phyloP scores from a whole-genome alignment of 2,329 filamentous ascomycete species.

The Cylindrodendrum hubeiense region DNA sequence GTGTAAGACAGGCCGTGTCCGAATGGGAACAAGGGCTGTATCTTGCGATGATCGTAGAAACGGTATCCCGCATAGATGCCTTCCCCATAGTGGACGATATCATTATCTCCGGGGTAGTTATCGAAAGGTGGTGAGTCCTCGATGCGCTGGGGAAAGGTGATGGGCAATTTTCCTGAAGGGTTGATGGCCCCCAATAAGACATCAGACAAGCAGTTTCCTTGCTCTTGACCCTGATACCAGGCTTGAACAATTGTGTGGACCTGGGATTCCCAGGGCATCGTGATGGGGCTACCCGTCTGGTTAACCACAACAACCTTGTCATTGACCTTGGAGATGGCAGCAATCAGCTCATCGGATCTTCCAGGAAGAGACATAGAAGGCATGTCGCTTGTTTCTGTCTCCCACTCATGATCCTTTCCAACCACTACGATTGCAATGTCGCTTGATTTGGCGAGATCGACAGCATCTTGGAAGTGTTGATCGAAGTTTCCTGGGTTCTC shows the following conservation, averaged over 20 bases:
- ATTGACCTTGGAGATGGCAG: slow-evolving; percentile 5
- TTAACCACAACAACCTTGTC: slow-evolving; percentile 31
- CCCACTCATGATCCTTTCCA: slow-evolving; percentile 32
- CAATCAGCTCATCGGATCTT: slow-evolving; percentile 23
- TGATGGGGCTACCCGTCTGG: slow-evolving; percentile 46
- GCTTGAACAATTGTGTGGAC: slow-evolving; percentile 50
- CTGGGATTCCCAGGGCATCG: slow-evolving; percentile 43
- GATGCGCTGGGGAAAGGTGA: slow-evolving; percentile 72
- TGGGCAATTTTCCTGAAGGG: slow-evolving; percentile 68
- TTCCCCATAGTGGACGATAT: slow-evolving; percentile 75
- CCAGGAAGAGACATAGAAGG: slow-evolving; percentile 28
- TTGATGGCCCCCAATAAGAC: slow-evolving; percentile 31
- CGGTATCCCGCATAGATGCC: slow-evolving; percentile 80
- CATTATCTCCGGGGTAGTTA: slow-evolving; percentile 74
- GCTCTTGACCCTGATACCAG: slow-evolving; percentile 40
- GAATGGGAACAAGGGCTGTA: slow-evolving; percentile 57
- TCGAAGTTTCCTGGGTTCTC: slow-evolving; percentile 29
- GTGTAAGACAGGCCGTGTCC: slow-evolving; percentile 32
- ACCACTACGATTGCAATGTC: slow-evolving; percentile 27
- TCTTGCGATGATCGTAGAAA: slow-evolving; percentile 68
- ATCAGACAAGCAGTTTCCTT: slow-evolving; percentile 38
- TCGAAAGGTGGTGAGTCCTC: slow-evolving; percentile 78
- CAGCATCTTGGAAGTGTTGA: slow-evolving; percentile 19
- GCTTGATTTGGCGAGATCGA: slow-evolving; percentile 20
- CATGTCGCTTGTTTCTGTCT: slow-evolving; percentile 31